Evolutionary conservation across 441 rosid genomes (phyloP), one percentile per base, ranked within the genome.

Genomic region (Viola pubescens): DNA sequence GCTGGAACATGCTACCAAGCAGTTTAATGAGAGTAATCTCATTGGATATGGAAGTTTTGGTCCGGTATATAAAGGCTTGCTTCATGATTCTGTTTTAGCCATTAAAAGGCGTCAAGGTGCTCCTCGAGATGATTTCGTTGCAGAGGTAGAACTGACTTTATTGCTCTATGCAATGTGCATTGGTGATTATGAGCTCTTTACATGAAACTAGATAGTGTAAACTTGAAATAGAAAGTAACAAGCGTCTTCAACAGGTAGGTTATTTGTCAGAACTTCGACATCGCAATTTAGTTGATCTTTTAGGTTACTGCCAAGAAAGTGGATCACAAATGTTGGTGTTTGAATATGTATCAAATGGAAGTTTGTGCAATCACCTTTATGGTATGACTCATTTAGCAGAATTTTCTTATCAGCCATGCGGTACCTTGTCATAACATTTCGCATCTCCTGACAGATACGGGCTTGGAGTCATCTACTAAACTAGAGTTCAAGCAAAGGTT

Each of bases 31-130:
- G 46, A 60, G 61, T 48, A 77, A 67, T 64, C 67, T 76, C 61
- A 76, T 88, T 50, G 88, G 85, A 56, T 58, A 51, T 39, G 92
- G 92, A 64, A 82, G 85, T 37, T 82, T 80, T 40, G 83, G 90
- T 34, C 64, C 63, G 1, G 78, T 79, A 2, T 88, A 76, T 60
- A 79, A 71, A 67, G 92, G 92, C 39, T 56, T 79, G 68, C 70
- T 83, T 44, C 68, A 67, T 9, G 81, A 77, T 48, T 76, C 74
- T 9, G 46, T 76, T 5, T 78, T 80, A 10, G 88, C 80, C 9
- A 76, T 88, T 64, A 82, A 82, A 70, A 76, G 61, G 67, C 74
- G 73, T 26, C 54, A 37, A 0, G 79, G 81, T 60, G 8, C 60
- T 62, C 73, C 65, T 50, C 69, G 48, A 46, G 75, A 64, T 10